Base-by-base conservation (phyloP, 176 grass and related monocot genomes). In the Eremochloa ophiuroides region DNA sequence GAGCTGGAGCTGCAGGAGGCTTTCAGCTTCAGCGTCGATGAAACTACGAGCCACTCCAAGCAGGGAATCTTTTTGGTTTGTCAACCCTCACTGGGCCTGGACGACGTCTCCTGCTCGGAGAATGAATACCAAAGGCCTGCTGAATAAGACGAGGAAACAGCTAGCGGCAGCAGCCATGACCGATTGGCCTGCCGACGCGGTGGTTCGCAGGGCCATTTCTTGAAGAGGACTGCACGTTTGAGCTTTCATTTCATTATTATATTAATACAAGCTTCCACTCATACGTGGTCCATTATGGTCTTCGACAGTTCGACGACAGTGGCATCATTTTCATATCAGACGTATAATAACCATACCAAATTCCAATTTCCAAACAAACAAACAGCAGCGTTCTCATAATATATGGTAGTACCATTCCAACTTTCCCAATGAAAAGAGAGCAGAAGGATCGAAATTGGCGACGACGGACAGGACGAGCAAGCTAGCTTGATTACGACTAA, bases 201-300 rank as follows among this genome's bases (percentile, higher is more conserved):
- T 77, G 35, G 82, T 84, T 84, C 50, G 20, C 82, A 61, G 25
- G 82, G 61, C 73, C 13, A 14, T 46, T 15, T 84, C 82, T 43
- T 51, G 63, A 42, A 30, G 17, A 33, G 33, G 43, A 51, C 42
- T 9, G 23, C 69, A 38, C 15, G 10, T 44, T 35, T 20, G 23
- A 61, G 17, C 40, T 61, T 51, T 22, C 48, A n/a, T n/a, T n/a
- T n/a, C 33, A 10, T 55, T 55, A 55, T 43, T 78, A 29, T 63
- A n/a, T n/a, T n/a, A n/a, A n/a, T n/a, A n/a, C n/a, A n/a, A 67
- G 43, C 28, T 68, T 53, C 9, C 22, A 8, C 10, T 23, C 47
- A 9, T 35, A 1, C n/a, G 5, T 29, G 20, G 23, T 58, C 20
- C 44, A n/a, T n/a, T n/a, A 4, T 35, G 34, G 34, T 35, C 34